These are phyloP conservation scores for Eudorina sp. DNA, from an alignment of 139 green algal genomes.

Conservation along the genomic window DNA sequence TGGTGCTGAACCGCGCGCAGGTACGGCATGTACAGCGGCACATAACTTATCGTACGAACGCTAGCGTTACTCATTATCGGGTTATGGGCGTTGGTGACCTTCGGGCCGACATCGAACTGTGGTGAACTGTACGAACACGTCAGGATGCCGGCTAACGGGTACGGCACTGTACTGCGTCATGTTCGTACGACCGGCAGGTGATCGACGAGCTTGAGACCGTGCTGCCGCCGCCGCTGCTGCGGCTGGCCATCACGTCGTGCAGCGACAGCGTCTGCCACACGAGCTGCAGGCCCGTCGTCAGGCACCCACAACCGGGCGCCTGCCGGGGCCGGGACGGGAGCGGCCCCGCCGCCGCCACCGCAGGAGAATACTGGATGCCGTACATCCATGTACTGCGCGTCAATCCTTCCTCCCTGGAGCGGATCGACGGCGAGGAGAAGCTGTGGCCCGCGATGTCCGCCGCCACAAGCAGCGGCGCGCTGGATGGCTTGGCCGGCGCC, in stretches of 20 bases:
- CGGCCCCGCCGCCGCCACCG: background rate
- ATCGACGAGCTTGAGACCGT: constrained; percentile 35
- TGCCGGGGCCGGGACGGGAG: background rate
- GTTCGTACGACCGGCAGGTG: constrained; percentile 5
- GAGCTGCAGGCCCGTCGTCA: background rate
- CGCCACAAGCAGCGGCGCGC: too few species aligned
- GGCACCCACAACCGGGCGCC: too few species aligned
- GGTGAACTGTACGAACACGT: too few species aligned
- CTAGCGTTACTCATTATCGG: too few species aligned
- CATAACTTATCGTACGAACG: too few species aligned
- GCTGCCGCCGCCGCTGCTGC: background rate
- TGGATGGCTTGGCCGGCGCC: too few species aligned
- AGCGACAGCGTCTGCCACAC: background rate
- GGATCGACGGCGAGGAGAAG: constrained; percentile 5
- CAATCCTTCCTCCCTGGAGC: background rate
- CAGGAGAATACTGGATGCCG: background rate
- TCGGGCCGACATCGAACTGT: too few species aligned
- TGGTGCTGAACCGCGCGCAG: constrained; percentile 24
- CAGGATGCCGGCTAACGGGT: too few species aligned
- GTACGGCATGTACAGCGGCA: constrained; percentile 1
- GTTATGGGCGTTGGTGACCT: too few species aligned
- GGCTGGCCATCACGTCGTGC: background rate
- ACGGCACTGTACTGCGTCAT: too few species aligned
- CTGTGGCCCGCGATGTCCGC: background rate
- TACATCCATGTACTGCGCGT: constrained; percentile 35